Evolutionary conservation across 2,329 filamentous ascomycete genomes (phyloP).

Genomic region (Arthrobotrys conoides): DNA sequence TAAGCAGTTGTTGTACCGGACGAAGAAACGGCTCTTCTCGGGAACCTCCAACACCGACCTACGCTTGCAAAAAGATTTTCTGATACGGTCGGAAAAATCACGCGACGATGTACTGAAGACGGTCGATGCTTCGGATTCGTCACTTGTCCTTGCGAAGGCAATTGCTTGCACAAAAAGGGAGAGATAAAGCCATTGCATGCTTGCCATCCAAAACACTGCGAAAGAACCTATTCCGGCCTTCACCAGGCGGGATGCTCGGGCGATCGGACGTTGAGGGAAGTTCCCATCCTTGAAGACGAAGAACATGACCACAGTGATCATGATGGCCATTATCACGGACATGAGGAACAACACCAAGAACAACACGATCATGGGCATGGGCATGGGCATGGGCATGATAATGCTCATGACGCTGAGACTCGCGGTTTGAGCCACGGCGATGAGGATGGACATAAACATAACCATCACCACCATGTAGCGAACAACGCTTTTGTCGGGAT

Average conservation of each 20-base stretch:
- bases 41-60: constrained; percentile 17
- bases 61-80: constrained; percentile 44
- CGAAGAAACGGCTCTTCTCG: constrained; percentile 49
- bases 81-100: constrained; percentile 52
- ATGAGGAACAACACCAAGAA: constrained; percentile 62
- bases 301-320: constrained; percentile 60
- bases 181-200: constrained; percentile 33
- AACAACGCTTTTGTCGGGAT: constrained; percentile 94
- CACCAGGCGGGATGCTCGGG: constrained; percentile 19
- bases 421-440: constrained; percentile 63
- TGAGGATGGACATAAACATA: constrained; percentile 62
- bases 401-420: constrained; percentile 63
- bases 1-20: constrained; percentile 32
- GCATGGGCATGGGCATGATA: constrained; percentile 64
- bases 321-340: constrained; percentile 62
- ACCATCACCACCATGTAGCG: constrained; percentile 77
- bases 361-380: constrained; percentile 64
- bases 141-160: constrained; percentile 63
- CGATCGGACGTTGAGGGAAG: constrained; percentile 33
- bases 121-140: constrained; percentile 63
- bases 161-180: constrained; percentile 59
- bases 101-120: constrained; percentile 60
- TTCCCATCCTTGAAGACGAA: constrained; percentile 60
- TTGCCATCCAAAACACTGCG: constrained; percentile 45
- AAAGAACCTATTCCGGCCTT: constrained; percentile 1